phyloP scores from a whole-genome alignment of 768 basidiomycete genomes.

The Galerina marginata region DNA sequence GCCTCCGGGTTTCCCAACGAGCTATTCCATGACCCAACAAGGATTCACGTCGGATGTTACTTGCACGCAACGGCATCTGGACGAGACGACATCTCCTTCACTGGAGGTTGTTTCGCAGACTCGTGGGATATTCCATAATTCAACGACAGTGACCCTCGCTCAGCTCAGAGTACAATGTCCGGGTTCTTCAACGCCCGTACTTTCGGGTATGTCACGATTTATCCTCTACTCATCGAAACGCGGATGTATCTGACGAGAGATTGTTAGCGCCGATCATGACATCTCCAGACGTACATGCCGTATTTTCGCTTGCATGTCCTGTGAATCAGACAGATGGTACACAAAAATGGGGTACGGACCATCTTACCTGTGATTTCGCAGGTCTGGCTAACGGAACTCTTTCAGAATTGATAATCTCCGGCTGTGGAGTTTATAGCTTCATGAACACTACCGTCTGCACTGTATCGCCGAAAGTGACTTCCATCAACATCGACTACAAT shows the following conservation, averaged over 20 bases:
- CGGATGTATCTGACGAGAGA: neutral
- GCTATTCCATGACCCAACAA: constrained; percentile 28
- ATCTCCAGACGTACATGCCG: constrained; percentile 21
- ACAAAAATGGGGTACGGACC: constrained; percentile 18
- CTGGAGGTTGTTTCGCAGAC: constrained; percentile 11
- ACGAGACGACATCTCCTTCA: constrained; percentile 19
- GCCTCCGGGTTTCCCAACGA: constrained; percentile 18
- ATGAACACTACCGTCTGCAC: constrained; percentile 23
- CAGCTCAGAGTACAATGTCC: constrained; percentile 20
- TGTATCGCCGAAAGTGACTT: constrained; percentile 21
- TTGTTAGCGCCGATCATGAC: constrained; percentile 16
- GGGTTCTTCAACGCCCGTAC: neutral
- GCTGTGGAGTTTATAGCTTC: constrained; percentile 19
- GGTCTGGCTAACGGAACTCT: neutral
- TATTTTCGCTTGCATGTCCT: constrained; percentile 20
- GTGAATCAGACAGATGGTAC: constrained; percentile 12
- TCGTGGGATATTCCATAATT: constrained; percentile 10
- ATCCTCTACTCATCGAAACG: neutral
- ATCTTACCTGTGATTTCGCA: neutral
- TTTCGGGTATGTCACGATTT: constrained; percentile 11
- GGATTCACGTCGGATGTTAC: constrained; percentile 26
- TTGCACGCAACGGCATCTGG: constrained; percentile 16
- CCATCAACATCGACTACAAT: constrained; percentile 21
- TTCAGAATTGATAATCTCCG: constrained; percentile 23
- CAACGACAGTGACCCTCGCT: constrained; percentile 17